Base-by-base conservation (phyloP, 768 basidiomycete genomes). In the Phanerodontia chrysosporium region DNA sequence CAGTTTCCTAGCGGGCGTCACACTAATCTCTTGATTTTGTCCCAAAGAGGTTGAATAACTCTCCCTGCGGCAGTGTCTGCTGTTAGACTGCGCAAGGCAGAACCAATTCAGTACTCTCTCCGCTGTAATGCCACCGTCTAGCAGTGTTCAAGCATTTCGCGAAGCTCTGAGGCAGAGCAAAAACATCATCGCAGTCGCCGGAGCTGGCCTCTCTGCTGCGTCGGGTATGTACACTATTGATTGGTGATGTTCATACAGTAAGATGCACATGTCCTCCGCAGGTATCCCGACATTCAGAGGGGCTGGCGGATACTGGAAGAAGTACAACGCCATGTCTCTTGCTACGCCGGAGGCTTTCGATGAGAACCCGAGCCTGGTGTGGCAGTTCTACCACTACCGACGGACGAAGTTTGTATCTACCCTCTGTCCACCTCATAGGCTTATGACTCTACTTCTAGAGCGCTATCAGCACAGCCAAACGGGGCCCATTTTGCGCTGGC, bases 361-460 rank as follows among this genome's bases (percentile, higher is more conserved):
- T 1, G 61, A 71, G 22, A 73, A 81, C 55, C 84, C 82, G 0
- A 78, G 76, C 16, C 69, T 76, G 2, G 78, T 82, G 2, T 85
- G 84, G 85, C 82, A 86, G 62, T 86, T 86, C 65, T 87, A 85
- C 62, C 85, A 86, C 62, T 80, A 82, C 58, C 73, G 85, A n/a
- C 73, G 84, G 55, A 77, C 79, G 70, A 74, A 65, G 83, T 82
- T 55, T 22, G 18, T 35, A 49, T n/a, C n/a, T n/a, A n/a, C n/a
- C n/a, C n/a, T n/a, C n/a, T n/a, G n/a, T 55, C 36, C 63, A 2
- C 13, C 30, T 46, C n/a, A 14, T 29, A 45, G 6, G 27, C 18
- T 51, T 29, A 51, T 27, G 10, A 9, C 18, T 8, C 14, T 52
- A 36, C 39, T 25, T 57, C 22, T 64, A 86, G 83, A 53, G 83